Conservation (phyloP, 495 filamentous ascomycete species). For the Immersiella caudata region DNA sequence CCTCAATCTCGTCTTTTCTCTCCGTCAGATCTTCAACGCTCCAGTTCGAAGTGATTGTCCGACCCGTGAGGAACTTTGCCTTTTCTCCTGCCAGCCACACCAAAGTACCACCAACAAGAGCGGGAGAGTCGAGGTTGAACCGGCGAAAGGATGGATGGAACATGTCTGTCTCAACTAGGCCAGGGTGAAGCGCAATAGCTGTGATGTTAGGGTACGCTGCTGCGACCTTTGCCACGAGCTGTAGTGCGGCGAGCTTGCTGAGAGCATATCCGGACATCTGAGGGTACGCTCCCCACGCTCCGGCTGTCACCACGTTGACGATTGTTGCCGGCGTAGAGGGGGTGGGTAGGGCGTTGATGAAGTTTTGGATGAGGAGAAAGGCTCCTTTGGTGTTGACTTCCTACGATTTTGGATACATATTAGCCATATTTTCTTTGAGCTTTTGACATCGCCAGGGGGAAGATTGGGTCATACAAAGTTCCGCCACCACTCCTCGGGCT, state of each 20-base stretch:
- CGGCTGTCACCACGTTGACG: constrained; percentile 45
- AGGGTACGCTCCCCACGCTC: constrained; percentile 34
- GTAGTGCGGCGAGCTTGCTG: constrained; percentile 42
- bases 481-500: constrained; percentile 43
- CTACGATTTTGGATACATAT: constrained; percentile 19
- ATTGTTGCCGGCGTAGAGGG: constrained; percentile 38
- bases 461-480: constrained; percentile 28
- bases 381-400: constrained; percentile 51
- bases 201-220: constrained; percentile 44
- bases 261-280: constrained; percentile 39
- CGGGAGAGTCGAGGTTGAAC: constrained; percentile 20
- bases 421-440: neutral
- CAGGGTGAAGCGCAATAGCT: constrained; percentile 43
- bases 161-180: constrained; percentile 45
- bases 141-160: neutral
- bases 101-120: constrained; percentile 12
- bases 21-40: constrained; percentile 47
- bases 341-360: constrained; percentile 33
- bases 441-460: neutral
- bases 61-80: constrained; percentile 44
- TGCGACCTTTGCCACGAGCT: constrained; percentile 37
- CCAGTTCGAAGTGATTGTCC: constrained; percentile 49
- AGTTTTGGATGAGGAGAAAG: constrained; percentile 43
- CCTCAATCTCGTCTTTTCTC: constrained; percentile 47
- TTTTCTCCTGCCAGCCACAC: constrained; percentile 21